phyloP scores from a whole-genome alignment of 306 rosid species.

The Dryas alaskensis region DNA sequence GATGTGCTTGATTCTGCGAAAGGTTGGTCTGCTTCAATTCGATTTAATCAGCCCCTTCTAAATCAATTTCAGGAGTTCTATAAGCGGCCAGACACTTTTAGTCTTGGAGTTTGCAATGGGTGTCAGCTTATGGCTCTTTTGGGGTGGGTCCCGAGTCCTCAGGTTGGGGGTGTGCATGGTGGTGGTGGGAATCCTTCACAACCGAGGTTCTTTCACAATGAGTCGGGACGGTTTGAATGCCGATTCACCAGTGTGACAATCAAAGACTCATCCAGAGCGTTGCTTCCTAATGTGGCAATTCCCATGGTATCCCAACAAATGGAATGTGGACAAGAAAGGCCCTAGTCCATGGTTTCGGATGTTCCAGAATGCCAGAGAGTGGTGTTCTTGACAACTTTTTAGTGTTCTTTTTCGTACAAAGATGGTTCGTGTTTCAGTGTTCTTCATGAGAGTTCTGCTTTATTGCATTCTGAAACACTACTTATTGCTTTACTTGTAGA shows the following conservation, averaged over 20 bases:
- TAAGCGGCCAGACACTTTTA: slow-evolving; percentile 77
- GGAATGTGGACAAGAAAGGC: slow-evolving; percentile 74
- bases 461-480: no score
- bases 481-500: background rate
- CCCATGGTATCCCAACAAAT: slow-evolving; percentile 87
- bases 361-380: slow-evolving; percentile 67
- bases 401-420: background rate
- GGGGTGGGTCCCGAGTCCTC: slow-evolving; percentile 94
- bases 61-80: slow-evolving; percentile 84
- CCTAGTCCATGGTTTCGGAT: slow-evolving; percentile 91
- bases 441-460: background rate
- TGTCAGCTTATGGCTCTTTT: slow-evolving; percentile 94
- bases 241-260: slow-evolving; percentile 82
- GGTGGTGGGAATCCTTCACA: slow-evolving; percentile 83
- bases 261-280: slow-evolving; percentile 85
- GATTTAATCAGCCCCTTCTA: slow-evolving; percentile 65
- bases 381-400: slow-evolving; percentile 28
- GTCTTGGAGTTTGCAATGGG: slow-evolving; percentile 92
- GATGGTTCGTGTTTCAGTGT: slow-evolving; percentile 9
- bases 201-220: slow-evolving; percentile 84
- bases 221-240: slow-evolving; percentile 89
- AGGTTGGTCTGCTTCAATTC: slow-evolving; percentile 86
- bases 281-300: slow-evolving; percentile 96
- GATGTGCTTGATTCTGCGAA: slow-evolving; percentile 94
- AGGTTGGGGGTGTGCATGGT: slow-evolving; percentile 78